phyloP scores from a whole-genome alignment of 2,329 filamentous ascomycete species.

The Trichoderma aggressivum region DNA sequence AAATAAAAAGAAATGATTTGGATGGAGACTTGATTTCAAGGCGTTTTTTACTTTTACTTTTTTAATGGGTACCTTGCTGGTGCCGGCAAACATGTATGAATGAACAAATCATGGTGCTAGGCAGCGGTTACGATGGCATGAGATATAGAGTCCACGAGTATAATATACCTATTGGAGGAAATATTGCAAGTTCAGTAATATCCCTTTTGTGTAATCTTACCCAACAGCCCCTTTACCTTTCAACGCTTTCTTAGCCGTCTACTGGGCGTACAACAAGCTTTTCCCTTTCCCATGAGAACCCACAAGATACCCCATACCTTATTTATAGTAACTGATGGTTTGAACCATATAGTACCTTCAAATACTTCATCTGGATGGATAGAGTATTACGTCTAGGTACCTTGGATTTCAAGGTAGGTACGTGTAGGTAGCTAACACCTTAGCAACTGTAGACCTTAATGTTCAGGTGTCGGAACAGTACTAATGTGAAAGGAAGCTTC shows the following conservation, averaged over 20 bases:
- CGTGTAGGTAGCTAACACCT: not conserved
- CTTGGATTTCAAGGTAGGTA: too few relatives aligned
- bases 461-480: not conserved
- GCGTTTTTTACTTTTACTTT: not conserved
- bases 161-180: not conserved
- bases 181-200: not conserved
- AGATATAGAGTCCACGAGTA: not conserved
- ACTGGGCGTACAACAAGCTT: too few relatives aligned
- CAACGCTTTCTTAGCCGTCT: not conserved
- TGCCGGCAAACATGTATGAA: not conserved
- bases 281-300: too few relatives aligned
- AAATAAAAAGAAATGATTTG: constrained; percentile 30
- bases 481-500: not conserved
- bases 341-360: too few relatives aligned
- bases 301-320: too few relatives aligned
- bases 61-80: not conserved
- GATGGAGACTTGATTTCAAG: not conserved
- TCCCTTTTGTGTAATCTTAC: not conserved
- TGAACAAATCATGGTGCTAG: not conserved
- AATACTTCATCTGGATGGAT: too few relatives aligned
- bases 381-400: too few relatives aligned
- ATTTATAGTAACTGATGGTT: too few relatives aligned
- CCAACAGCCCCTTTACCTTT: not conserved
- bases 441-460: not conserved
- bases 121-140: not conserved